Conservation (phyloP, 306 rosid genomes). For the Ceratonia siliqua region DNA sequence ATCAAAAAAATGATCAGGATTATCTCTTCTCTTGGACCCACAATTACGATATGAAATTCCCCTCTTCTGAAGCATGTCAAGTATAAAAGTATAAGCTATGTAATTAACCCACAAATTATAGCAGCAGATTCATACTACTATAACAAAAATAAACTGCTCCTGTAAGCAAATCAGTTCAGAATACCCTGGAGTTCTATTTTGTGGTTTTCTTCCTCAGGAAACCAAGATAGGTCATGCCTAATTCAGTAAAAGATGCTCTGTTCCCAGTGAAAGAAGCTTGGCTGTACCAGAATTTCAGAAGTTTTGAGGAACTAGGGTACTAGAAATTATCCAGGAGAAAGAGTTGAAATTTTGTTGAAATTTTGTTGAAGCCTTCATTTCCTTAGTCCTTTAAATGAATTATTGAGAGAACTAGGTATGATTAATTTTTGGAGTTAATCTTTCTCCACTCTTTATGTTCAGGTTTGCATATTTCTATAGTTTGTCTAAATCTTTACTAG, state of each 20-base stretch:
- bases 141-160: conserved; percentile 5
- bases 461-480: not conserved
- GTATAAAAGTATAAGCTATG: conserved; percentile 13
- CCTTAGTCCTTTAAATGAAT: not conserved
- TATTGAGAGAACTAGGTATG: not conserved
- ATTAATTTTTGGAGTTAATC: not conserved
- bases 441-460: conserved; percentile 11
- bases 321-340: not conserved
- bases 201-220: not conserved
- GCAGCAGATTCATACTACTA: conserved; percentile 4
- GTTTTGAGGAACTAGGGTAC: not conserved
- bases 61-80: conserved; percentile 51
- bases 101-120: conserved; percentile 13
- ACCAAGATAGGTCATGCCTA: not conserved
- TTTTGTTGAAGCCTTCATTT: not conserved
- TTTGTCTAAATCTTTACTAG: not conserved
- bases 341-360: not conserved
- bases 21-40: conserved; percentile 59
- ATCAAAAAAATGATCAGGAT: conserved; percentile 26
- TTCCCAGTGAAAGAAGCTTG: not conserved
- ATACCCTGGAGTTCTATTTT: conserved; percentile 7
- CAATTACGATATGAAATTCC: conserved; percentile 53
- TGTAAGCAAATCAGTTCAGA: too few species aligned
- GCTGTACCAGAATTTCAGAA: not conserved
- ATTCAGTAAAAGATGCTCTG: not conserved